Conservation (phyloP, 1,139 yeast genomes). For the Pichia sp. region DNA sequence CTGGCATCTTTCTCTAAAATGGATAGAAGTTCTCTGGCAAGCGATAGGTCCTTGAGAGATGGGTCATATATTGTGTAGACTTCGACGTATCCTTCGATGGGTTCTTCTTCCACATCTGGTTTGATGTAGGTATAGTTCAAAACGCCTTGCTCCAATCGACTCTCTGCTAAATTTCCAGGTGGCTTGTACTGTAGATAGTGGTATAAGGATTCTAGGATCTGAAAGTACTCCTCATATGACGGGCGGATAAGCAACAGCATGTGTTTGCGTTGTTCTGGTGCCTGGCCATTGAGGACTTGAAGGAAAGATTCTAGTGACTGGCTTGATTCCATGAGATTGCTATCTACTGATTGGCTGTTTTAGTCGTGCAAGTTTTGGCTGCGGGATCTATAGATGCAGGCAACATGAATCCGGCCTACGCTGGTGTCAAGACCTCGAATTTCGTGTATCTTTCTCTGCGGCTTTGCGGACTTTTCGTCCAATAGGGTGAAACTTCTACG, state of each 20-base stretch:
- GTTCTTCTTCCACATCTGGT: background rate
- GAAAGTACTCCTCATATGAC: constrained; percentile 2
- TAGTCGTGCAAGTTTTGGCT: background rate
- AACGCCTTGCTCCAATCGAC: background rate
- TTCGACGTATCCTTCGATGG: background rate
- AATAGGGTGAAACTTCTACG: too few relatives aligned
- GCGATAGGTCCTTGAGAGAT: background rate
- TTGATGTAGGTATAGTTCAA: constrained; percentile 10
- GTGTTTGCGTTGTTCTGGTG: background rate
- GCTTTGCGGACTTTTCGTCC: background rate
- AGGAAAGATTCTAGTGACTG: background rate
- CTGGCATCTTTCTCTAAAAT: background rate
- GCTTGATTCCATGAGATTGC: background rate
- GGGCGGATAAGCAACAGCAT: constrained; percentile 6
- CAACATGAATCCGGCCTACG: background rate
- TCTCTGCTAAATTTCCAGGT: background rate
- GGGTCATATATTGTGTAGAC: constrained; percentile 9
- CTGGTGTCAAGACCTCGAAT: background rate
- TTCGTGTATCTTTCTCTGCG: background rate
- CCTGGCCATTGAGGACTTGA: background rate
- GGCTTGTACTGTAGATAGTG: background rate
- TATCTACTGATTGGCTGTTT: background rate
- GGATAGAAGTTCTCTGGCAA: background rate
- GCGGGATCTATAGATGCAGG: background rate
- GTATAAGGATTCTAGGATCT: constrained; percentile 3